These are phyloP conservation scores for Cryptococcus hybrid DNA, from an alignment of 1,284 basidiomycete genomes.

Conservation along the genomic window DNA sequence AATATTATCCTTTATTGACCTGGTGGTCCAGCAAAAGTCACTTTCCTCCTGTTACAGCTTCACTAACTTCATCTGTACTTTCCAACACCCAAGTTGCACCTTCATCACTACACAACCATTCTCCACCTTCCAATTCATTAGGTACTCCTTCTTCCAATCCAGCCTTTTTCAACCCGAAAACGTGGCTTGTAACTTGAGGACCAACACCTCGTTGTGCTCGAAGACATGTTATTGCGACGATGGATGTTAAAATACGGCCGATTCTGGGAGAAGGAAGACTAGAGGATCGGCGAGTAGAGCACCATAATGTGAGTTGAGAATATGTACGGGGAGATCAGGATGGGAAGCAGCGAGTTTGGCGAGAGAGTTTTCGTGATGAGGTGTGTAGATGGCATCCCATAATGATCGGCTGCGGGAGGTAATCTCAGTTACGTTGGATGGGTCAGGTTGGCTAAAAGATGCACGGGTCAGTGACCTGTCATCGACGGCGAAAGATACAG, in stretches of 20 bases:
- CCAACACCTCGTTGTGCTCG: slow-evolving; percentile 85
- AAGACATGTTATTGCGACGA: slow-evolving; percentile 87
- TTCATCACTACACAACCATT: slow-evolving; percentile 87
- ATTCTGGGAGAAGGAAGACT: slow-evolving; percentile 42
- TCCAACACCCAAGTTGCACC: slow-evolving; percentile 90
- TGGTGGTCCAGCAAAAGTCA: slow-evolving; percentile 22
- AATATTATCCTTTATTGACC: too few species aligned
- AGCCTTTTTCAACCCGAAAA: slow-evolving; percentile 72
- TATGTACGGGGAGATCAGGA: slow-evolving; percentile 70
- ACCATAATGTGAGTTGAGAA: slow-evolving; percentile 87
- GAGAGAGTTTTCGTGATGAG: slow-evolving; percentile 79
- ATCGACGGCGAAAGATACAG: too few species aligned
- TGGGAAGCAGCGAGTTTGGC: slow-evolving; percentile 77
- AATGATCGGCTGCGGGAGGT: slow-evolving; percentile 65
- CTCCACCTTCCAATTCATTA: slow-evolving; percentile 55
- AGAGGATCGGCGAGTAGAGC: slow-evolving; percentile 71
- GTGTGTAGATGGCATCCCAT: slow-evolving; percentile 91
- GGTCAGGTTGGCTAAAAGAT: too few species aligned
- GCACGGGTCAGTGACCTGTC: too few species aligned
- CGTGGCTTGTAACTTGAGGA: slow-evolving; percentile 87
- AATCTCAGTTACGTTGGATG: slow-evolving; percentile 66
- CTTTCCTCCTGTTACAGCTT: slow-evolving; percentile 20
- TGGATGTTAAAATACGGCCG: slow-evolving; percentile 79
- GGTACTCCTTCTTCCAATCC: slow-evolving; percentile 62
- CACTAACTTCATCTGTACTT: slow-evolving; percentile 65